These are phyloP conservation scores for Tetrapisispora arboricola DNA, from an alignment of 805 yeast species.

Conservation along the genomic window DNA sequence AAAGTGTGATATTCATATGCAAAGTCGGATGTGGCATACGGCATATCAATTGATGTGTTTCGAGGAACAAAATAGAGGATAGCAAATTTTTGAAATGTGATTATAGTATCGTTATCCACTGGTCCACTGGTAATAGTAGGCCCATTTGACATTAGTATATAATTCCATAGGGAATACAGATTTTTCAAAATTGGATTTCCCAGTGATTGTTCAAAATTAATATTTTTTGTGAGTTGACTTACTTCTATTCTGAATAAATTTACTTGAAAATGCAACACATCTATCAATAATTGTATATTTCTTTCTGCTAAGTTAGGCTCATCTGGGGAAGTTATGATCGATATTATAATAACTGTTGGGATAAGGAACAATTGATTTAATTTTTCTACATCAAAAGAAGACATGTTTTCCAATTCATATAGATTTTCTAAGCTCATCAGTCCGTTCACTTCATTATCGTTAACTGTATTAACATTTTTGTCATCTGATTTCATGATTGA, in stretches of 20 bases:
- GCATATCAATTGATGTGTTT: no score
- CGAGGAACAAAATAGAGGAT: not conserved
- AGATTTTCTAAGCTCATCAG: not conserved
- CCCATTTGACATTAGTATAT: not conserved
- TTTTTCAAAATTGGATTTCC: not conserved
- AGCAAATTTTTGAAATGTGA: not conserved
- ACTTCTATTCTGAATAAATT: constrained; percentile 1
- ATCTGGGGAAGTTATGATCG: not conserved
- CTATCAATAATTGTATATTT: constrained; percentile 1
- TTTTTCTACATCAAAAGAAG: not conserved
- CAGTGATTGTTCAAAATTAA: not conserved
- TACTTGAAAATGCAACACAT: not conserved
- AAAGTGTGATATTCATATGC: not conserved
- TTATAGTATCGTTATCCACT: not conserved
- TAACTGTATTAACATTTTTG: not conserved
- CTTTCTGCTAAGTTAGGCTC: not conserved
- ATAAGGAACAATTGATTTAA: not conserved
- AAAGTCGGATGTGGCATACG: not conserved
- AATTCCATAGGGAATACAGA: constrained; percentile 1
- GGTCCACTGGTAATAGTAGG: not conserved
- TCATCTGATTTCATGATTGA: not conserved
- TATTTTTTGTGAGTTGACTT: not conserved
- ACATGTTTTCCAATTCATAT: not conserved
- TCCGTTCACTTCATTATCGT: not conserved
- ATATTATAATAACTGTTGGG: not conserved